phyloP scores from a whole-genome alignment of 1,284 basidiomycete genomes.

The Anthracocystis panici-leucophaei region DNA sequence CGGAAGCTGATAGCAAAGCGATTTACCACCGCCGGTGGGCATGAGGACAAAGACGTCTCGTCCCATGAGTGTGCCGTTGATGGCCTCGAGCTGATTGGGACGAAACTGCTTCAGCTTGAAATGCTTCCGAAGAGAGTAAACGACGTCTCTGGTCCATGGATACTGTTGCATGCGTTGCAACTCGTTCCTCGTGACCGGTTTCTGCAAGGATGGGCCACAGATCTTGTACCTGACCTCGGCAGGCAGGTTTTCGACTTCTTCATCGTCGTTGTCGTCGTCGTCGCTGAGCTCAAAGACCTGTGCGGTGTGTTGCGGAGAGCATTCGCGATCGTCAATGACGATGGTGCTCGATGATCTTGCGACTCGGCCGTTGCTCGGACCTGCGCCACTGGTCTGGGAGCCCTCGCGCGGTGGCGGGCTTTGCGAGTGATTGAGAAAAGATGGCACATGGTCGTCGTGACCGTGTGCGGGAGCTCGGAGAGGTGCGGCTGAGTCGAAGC shows the following conservation, averaged over 20 bases:
- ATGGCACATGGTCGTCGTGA: not conserved
- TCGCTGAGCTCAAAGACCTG: slow-evolving; percentile 7
- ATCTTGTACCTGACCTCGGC: slow-evolving; percentile 28
- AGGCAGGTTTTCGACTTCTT: slow-evolving; percentile 25
- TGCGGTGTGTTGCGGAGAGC: not conserved
- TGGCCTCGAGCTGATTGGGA: slow-evolving; percentile 86
- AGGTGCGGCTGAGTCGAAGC: not conserved
- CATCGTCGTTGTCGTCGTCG: slow-evolving; percentile 17
- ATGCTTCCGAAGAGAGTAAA: slow-evolving; percentile 75
- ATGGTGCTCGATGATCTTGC: not conserved
- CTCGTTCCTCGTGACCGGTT: slow-evolving; percentile 11
- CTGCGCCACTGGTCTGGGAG: no score
- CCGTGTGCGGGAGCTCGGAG: not conserved
- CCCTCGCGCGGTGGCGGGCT: no score
- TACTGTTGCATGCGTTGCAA: slow-evolving; percentile 46
- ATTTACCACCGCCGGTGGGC: slow-evolving; percentile 96
- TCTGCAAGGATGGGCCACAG: slow-evolving; percentile 37
- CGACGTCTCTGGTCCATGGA: slow-evolving; percentile 75
- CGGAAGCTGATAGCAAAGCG: slow-evolving; percentile 77
- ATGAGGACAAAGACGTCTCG: slow-evolving; percentile 93
- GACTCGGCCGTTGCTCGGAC: no score
- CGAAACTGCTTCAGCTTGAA: slow-evolving; percentile 83
- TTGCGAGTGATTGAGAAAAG: not conserved
- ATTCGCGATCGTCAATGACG: not conserved
- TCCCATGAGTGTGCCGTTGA: slow-evolving; percentile 82